Evolutionary conservation across 352 stramenopile species (phyloP).

Genomic region (Aphanomyces euteiches): DNA sequence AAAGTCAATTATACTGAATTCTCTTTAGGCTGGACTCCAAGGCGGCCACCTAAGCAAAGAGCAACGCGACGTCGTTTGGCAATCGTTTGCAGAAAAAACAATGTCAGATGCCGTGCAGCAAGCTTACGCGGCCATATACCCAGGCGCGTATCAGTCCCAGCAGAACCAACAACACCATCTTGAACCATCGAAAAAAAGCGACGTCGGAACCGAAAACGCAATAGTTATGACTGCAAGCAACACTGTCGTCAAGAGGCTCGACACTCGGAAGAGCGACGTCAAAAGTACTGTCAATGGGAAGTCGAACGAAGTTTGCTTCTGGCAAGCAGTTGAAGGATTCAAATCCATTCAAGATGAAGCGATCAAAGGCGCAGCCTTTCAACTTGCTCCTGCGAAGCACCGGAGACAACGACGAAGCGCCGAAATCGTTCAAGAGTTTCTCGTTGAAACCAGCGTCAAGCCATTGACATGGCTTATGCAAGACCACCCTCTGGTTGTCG

Average conservation of each 20-base stretch:
- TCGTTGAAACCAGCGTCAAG: neutral
- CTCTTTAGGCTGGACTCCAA: neutral
- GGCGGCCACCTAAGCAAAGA: neutral
- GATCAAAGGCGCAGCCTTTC: conserved; percentile 10
- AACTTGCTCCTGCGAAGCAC: conserved; percentile 10
- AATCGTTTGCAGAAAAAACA: conserved; percentile 4
- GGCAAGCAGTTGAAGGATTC: conserved; percentile 27
- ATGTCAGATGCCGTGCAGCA: conserved; percentile 5
- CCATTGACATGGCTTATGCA: conserved; percentile 2
- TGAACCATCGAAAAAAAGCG: neutral
- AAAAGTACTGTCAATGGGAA: neutral
- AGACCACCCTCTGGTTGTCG: conserved; percentile 1
- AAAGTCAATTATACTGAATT: neutral
- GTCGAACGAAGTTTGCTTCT: conserved; percentile 18
- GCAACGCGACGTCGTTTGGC: conserved; percentile 7
- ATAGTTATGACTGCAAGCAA: neutral
- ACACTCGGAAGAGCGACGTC: neutral
- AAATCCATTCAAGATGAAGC: conserved; percentile 20
- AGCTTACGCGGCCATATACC: conserved; percentile 6
- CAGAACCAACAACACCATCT: neutral
- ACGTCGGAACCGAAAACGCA: neutral
- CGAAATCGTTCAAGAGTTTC: conserved; percentile 18
- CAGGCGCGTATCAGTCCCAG: neutral
- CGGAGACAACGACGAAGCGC: neutral
- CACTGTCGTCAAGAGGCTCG: neutral